Evolutionary conservation across 2,329 filamentous ascomycete species (phyloP), one percentile per base, ranked within the genome.

Genomic region (Sporothrix brasiliensis): DNA sequence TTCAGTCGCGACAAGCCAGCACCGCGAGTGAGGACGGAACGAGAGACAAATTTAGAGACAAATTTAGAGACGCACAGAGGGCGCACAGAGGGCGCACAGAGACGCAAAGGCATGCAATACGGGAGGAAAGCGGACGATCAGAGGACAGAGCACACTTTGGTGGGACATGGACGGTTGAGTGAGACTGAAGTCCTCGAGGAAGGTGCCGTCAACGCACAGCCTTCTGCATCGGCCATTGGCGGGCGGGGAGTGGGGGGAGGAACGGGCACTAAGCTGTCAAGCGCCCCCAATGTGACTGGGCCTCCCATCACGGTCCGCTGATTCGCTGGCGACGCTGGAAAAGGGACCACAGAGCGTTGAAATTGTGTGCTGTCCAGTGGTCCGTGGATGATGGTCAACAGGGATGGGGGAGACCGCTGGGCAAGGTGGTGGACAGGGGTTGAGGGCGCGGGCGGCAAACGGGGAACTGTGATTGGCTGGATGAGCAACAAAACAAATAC

Each of bases 391-490:
- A 54, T 27, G 34, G 52, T 41, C 30, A 19, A 68, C 50, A 44
- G 52, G 66, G 66, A 39, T 66, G 7, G 47, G 10, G 13, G 50
- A n/a, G n/a, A 24, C 39, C 34, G 58, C 39, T 50, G 68, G 21
- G 39, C 24, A 53, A 30, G 69, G 47, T 13, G 39, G 34, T 53
- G 41, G 52, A 34, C 65, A 27, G 44, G 14, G 49, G 41, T 47
- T 4, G 39, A 19, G 19, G 19, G 30, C n/a, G 52, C 47, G 69
- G 73, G 73, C 73, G 73, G 70, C 39, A 74, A 74, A 39, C 68
- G 34, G 61, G 16, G 7, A 21, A 16, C 27, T 67, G n/a, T 70
- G 63, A 74, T 74, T 74, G 71, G 73, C 47, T 71, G 27, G 4
- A 1, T 16, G 11, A 0, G 14, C 13, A 14, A 50, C 9, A 19